phyloP scores from a whole-genome alignment of 2,329 filamentous ascomycete genomes.

The Thelonectria blattea region DNA sequence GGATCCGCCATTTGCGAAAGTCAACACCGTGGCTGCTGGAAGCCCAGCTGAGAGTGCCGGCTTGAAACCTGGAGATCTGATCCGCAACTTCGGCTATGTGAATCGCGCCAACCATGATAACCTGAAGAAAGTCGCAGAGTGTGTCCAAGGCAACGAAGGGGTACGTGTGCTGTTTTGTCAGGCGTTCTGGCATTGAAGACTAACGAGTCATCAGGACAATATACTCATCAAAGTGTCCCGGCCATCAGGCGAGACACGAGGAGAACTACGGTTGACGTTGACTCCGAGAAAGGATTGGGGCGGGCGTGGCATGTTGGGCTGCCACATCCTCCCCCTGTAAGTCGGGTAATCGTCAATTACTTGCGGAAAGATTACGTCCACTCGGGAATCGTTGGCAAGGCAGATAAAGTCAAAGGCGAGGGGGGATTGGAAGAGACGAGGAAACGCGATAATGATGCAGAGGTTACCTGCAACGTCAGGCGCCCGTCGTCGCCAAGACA shows the following conservation, averaged over 20 bases:
- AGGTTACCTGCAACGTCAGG: neutral
- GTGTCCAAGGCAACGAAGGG: slow-evolving; percentile 87
- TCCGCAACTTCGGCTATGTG: slow-evolving; percentile 84
- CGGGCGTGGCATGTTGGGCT: slow-evolving; percentile 86
- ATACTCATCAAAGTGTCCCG: slow-evolving; percentile 73
- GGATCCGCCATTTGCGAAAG: slow-evolving; percentile 74
- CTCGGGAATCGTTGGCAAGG: neutral
- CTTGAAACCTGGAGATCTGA: slow-evolving; percentile 77
- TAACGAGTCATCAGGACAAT: slow-evolving; percentile 59
- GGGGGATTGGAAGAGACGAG: neutral
- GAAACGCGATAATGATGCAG: neutral
- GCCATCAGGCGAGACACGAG: slow-evolving; percentile 49
- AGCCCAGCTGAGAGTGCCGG: slow-evolving; percentile 87
- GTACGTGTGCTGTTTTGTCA: slow-evolving; percentile 59
- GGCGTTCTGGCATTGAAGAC: slow-evolving; percentile 12
- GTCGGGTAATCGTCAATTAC: neutral
- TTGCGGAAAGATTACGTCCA: neutral
- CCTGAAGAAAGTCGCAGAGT: slow-evolving; percentile 84
- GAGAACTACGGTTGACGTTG: slow-evolving; percentile 73
- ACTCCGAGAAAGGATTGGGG: slow-evolving; percentile 85
- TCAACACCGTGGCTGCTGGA: slow-evolving; percentile 78
- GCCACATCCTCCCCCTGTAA: slow-evolving; percentile 84
- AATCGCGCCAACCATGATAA: slow-evolving; percentile 86
- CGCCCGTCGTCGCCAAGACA: slow-evolving; percentile 4
- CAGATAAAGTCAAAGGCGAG: neutral